Evolutionary conservation across 352 stramenopile genomes (phyloP).

Genomic region (Phytophthora macrochlamydospora): DNA sequence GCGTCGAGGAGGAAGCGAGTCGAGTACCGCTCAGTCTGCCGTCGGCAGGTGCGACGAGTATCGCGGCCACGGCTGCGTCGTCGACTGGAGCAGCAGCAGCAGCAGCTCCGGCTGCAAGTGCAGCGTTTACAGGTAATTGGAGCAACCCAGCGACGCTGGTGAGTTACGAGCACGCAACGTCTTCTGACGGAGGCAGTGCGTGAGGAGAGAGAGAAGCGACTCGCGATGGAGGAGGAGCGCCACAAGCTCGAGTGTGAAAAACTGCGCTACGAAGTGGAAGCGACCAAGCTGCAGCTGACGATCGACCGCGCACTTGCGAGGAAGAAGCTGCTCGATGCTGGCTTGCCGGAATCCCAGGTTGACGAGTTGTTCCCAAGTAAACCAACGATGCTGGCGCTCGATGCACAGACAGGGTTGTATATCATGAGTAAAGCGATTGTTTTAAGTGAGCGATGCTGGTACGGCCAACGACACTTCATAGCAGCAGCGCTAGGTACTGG

Average conservation of each 20-base stretch:
- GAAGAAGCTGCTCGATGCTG: constrained; percentile 57
- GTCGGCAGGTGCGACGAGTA: not conserved
- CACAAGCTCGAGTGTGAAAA: constrained; percentile 69
- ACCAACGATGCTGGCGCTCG: too few species aligned
- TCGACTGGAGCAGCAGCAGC: not conserved
- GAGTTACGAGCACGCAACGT: constrained; percentile 51
- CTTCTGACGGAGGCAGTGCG: constrained; percentile 55
- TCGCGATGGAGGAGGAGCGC: constrained; percentile 66
- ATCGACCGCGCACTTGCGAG: constrained; percentile 60
- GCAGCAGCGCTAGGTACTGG: constrained; percentile 15
- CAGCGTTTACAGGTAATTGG: constrained; percentile 21
- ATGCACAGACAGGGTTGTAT: constrained; percentile 5
- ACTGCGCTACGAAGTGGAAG: constrained; percentile 62
- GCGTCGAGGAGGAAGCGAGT: not conserved
- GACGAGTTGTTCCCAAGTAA: constrained; percentile 36
- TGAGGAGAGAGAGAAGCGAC: constrained; percentile 70
- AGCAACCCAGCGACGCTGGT: constrained; percentile 34
- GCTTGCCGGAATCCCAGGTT: constrained; percentile 47
- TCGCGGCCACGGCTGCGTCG: not conserved
- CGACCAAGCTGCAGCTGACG: constrained; percentile 49
- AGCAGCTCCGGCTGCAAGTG: constrained; percentile 1
- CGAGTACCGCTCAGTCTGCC: constrained; percentile 1
- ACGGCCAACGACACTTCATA: not conserved
- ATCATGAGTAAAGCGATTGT: constrained; percentile 19
- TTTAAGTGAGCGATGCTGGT: constrained; percentile 2